phyloP scores from a whole-genome alignment of 2,329 filamentous ascomycete species.

The Botrytis byssoidea region DNA sequence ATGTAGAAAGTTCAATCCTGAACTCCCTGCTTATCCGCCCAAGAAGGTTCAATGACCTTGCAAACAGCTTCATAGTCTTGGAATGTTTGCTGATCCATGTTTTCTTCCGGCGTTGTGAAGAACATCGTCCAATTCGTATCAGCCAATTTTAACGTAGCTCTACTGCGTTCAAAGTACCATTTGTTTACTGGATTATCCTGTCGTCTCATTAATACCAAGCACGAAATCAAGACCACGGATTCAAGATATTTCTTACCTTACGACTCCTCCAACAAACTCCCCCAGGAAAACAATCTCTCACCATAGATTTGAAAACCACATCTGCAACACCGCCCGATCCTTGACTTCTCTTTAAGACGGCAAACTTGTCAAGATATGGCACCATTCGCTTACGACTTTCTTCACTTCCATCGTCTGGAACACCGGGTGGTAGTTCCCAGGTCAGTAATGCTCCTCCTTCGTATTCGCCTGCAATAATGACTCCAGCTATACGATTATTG shows the following conservation, averaged over 20 bases:
- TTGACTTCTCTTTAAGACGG: slow-evolving; percentile 83
- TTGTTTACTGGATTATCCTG: slow-evolving; percentile 96
- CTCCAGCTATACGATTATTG: slow-evolving; percentile 74
- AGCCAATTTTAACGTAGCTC: slow-evolving; percentile 77
- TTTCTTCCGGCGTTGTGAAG: slow-evolving; percentile 77
- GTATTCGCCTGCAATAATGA: slow-evolving; percentile 95
- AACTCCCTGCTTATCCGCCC: slow-evolving; percentile 59
- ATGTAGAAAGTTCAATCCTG: slow-evolving; percentile 47
- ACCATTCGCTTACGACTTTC: slow-evolving; percentile 63
- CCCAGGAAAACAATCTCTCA: slow-evolving; percentile 78
- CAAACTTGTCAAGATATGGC: slow-evolving; percentile 96
- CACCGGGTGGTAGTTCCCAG: slow-evolving; percentile 75
- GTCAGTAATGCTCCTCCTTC: slow-evolving; percentile 93
- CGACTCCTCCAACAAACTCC: slow-evolving; percentile 89
- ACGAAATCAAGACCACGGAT: not conserved
- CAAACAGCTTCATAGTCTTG: slow-evolving; percentile 75
- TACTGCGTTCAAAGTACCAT: slow-evolving; percentile 95
- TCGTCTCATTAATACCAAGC: not conserved
- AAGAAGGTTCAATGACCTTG: slow-evolving; percentile 60
- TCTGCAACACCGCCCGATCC: slow-evolving; percentile 92
- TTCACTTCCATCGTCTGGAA: slow-evolving; percentile 53
- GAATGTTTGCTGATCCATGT: slow-evolving; percentile 55
- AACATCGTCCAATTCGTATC: slow-evolving; percentile 97
- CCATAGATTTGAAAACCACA: slow-evolving; percentile 95
- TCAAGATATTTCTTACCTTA: not conserved